Conservation (phyloP, 495 filamentous ascomycete genomes). For the Penicillium odoratum region DNA sequence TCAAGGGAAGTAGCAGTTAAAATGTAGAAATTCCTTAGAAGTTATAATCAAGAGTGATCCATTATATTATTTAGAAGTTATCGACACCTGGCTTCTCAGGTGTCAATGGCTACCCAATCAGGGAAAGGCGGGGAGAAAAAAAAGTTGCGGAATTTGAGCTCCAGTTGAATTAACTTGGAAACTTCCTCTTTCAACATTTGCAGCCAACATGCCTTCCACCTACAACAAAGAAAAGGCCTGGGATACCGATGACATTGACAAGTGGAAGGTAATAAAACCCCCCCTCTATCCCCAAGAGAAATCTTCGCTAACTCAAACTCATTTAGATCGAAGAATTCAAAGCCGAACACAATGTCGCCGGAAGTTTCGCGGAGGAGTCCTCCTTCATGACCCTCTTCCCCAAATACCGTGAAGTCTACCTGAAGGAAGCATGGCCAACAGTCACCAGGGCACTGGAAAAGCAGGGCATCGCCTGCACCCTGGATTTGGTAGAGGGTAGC, state of each 20-base stretch:
- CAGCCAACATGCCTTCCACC: conserved; percentile 78
- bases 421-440: conserved; percentile 87
- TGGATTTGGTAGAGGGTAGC: conserved; percentile 92
- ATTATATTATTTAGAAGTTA: neutral
- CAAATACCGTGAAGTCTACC: conserved; percentile 94
- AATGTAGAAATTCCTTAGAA: too few relatives aligned
- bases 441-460: conserved; percentile 80
- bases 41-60: too few relatives aligned
- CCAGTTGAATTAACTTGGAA: conserved; percentile 16
- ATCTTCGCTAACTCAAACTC: neutral
- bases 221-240: conserved; percentile 94
- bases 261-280: conserved; percentile 71
- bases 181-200: conserved; percentile 16
- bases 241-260: conserved; percentile 97
- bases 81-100: conserved; percentile 6
- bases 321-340: conserved; percentile 76
- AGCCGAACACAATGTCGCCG: conserved; percentile 77
- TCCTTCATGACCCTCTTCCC: conserved; percentile 91
- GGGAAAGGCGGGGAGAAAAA: conserved; percentile 42
- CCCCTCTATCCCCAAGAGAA: neutral
- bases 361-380: conserved; percentile 89
- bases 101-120: conserved; percentile 21
- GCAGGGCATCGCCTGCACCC: conserved; percentile 77
- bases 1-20: too few relatives aligned
- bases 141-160: conserved; percentile 41